Percentiles rank a stretch among this genome's conserved stretches.
phyloP scores from a whole-genome alignment of 2,329 filamentous ascomycete species.

The Endoconidiophora polonica region DNA sequence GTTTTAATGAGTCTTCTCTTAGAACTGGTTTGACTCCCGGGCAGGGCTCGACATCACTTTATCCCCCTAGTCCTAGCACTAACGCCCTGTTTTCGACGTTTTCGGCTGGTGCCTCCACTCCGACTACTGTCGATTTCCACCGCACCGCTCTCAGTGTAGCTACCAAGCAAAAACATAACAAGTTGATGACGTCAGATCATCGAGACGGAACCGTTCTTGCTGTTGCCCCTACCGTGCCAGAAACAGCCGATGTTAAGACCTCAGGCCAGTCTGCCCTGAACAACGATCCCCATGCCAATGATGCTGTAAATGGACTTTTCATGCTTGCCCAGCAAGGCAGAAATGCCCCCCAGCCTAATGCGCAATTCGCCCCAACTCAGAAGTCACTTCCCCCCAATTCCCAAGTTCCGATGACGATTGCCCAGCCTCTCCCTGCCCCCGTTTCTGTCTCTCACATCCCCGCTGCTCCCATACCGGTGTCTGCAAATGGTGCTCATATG shows the following conservation, averaged over 20 bases:
- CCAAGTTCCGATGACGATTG: neutral
- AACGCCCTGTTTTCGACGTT: constrained; percentile 58
- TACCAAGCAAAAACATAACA: constrained; percentile 36
- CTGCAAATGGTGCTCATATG: neutral
- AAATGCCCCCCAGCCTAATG: constrained; percentile 29
- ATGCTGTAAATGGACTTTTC: constrained; percentile 86
- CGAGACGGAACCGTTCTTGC: constrained; percentile 1
- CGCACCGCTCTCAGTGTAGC: constrained; percentile 75
- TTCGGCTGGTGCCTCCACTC: constrained; percentile 68
- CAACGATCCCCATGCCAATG: constrained; percentile 81
- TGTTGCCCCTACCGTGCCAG: constrained; percentile 26
- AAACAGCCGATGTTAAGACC: constrained; percentile 32
- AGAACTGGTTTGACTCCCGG: constrained; percentile 85
- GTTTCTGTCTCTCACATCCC: neutral
- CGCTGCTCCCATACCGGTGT: neutral
- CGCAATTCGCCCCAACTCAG: constrained; percentile 1
- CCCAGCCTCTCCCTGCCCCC: neutral
- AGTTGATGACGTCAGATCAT: constrained; percentile 17
- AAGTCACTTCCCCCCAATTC: neutral
- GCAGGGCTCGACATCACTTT: constrained; percentile 69
- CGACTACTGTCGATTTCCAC: constrained; percentile 84
- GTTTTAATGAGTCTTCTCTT: constrained; percentile 90
- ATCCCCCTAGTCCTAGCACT: constrained; percentile 77
- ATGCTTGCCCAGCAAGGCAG: constrained; percentile 55
- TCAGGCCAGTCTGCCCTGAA: constrained; percentile 4